phyloP scores from a whole-genome alignment of 306 rosid species.

The Datisca glomerata region DNA sequence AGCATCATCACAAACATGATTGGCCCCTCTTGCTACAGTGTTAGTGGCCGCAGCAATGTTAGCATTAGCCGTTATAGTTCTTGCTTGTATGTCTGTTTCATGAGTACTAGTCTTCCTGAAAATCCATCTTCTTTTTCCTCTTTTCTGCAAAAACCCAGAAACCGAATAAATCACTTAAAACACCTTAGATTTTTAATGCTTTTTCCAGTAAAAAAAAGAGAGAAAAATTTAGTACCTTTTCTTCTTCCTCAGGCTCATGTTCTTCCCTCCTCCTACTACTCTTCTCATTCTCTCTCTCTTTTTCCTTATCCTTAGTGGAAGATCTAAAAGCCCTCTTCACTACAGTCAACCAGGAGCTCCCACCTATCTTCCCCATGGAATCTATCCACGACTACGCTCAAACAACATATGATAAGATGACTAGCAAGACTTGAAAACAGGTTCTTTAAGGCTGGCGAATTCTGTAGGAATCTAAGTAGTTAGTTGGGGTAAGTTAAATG shows the following conservation, averaged over 20 bases:
- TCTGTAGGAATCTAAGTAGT: slow-evolving; percentile 4
- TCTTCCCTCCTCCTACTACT: slow-evolving; percentile 38
- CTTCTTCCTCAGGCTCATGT: slow-evolving; percentile 31
- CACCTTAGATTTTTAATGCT: too few relatives aligned
- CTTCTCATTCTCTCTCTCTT: slow-evolving; percentile 10
- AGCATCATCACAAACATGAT: slow-evolving; percentile 2
- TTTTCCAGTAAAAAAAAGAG: too few relatives aligned
- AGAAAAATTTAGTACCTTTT: slow-evolving; percentile 19
- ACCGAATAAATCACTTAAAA: too few relatives aligned
- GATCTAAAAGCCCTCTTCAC: slow-evolving; percentile 47
- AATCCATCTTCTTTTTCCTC: slow-evolving; percentile 47
- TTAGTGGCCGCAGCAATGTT: slow-evolving; percentile 5
- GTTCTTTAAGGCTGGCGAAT: neutral
- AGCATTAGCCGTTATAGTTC: slow-evolving; percentile 14
- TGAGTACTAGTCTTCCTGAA: slow-evolving; percentile 30
- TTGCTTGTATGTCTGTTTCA: slow-evolving; percentile 18
- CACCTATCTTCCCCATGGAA: slow-evolving; percentile 38
- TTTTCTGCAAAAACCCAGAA: slow-evolving; percentile 21
- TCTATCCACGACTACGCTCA: neutral
- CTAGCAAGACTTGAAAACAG: neutral
- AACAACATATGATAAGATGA: neutral
- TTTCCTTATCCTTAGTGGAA: slow-evolving; percentile 24
- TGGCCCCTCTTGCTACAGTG: too few relatives aligned
- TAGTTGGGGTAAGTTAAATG: slow-evolving; percentile 13
- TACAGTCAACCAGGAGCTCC: slow-evolving; percentile 38